phyloP scores from a whole-genome alignment of 148 eudicot species.

The Camellia sinensis region DNA sequence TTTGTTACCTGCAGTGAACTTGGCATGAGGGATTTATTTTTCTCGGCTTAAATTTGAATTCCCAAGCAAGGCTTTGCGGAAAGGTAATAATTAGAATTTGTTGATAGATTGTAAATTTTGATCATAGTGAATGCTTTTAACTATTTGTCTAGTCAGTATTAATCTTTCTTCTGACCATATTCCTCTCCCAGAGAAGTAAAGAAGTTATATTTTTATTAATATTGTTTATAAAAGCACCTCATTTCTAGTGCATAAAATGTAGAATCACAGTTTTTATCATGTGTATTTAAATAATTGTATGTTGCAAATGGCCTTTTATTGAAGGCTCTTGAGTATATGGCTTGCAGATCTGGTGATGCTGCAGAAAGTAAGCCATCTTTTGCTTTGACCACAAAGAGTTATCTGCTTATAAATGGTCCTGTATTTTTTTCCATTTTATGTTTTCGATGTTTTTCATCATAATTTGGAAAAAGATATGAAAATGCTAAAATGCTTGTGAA shows the following conservation, averaged over 20 bases:
- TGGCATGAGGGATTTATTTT: not conserved
- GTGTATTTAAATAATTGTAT: not conserved
- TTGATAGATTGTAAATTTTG: not conserved
- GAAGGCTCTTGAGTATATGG: not conserved
- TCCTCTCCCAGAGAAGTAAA: not conserved
- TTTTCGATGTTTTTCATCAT: not conserved
- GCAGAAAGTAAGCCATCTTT: constrained; percentile 2
- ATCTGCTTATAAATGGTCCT: not conserved
- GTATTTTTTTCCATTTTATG: not conserved
- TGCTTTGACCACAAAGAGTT: not conserved
- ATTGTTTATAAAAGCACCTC: not conserved
- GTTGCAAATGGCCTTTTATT: not conserved
- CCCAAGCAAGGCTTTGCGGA: not conserved
- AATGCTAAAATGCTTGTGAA: not conserved
- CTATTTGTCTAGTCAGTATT: not conserved
- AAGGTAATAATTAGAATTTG: not conserved
- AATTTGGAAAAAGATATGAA: not conserved
- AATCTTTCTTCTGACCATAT: not conserved
- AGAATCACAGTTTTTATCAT: not conserved
- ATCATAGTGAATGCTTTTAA: not conserved
- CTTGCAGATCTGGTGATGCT: not conserved
- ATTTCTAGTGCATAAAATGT: not conserved
- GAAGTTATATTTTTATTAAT: not conserved
- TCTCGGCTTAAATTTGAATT: not conserved
- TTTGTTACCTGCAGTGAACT: not conserved